Percentiles rank a stretch among this genome's conserved stretches.
Evolutionary conservation across 2,329 filamentous ascomycete genomes (phyloP).

Genomic region (Nigrospora osmanthi): DNA sequence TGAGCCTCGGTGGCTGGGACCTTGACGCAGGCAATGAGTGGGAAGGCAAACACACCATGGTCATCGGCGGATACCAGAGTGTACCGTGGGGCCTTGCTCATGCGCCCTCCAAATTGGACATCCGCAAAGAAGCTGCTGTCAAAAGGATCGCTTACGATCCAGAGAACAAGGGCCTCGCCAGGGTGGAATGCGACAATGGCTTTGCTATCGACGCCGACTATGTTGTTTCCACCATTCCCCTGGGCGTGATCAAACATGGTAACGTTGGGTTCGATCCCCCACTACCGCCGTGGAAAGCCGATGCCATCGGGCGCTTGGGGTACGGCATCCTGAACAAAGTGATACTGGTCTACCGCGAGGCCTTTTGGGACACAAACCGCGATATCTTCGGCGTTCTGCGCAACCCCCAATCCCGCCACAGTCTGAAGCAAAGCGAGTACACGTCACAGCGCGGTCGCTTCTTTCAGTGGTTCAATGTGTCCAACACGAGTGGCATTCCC

Average conservation of each 20-base stretch:
- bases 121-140: constrained; percentile 67
- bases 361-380: constrained; percentile 84
- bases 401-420: constrained; percentile 60
- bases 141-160: constrained; percentile 61
- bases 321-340: constrained; percentile 96
- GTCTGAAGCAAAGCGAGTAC: constrained; percentile 75
- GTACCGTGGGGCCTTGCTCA: constrained; percentile 81
- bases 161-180: constrained; percentile 40
- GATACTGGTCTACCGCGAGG: constrained; percentile 76
- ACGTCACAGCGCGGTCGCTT: constrained; percentile 75
- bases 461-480: constrained; percentile 96
- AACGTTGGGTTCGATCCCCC: constrained; percentile 80
- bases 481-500: constrained; percentile 80
- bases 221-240: constrained; percentile 81
- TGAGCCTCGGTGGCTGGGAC: constrained; percentile 90
- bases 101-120: constrained; percentile 67
- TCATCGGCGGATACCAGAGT: constrained; percentile 89
- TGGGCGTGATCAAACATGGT: constrained; percentile 84
- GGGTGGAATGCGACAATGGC: constrained; percentile 71
- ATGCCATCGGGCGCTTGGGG: constrained; percentile 74
- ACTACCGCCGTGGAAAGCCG: constrained; percentile 79
- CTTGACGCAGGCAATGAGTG: constrained; percentile 98
- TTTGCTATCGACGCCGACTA: constrained; percentile 74
- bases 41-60: constrained; percentile 88
- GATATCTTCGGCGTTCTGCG: constrained; percentile 93